Conservation (phyloP, 2,329 filamentous ascomycete genomes). For the Sphaerulina vaccinii region DNA sequence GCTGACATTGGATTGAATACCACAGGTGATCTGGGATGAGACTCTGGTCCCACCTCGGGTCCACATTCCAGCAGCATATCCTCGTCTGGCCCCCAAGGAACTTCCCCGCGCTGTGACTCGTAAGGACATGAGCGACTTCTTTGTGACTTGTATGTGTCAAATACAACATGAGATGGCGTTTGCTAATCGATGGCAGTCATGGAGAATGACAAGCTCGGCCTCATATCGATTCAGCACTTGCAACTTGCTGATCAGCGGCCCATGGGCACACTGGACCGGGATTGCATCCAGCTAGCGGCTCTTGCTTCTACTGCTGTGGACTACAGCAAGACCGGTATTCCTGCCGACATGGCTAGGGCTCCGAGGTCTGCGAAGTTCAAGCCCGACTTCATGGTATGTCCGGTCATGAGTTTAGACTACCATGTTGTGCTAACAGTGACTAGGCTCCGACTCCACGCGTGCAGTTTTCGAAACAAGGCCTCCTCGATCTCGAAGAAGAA, state of each 20-base stretch:
- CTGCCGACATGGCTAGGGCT: slow-evolving; percentile 49
- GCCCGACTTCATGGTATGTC: slow-evolving; percentile 53
- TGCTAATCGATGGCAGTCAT: slow-evolving; percentile 55
- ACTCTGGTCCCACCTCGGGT: slow-evolving; percentile 46
- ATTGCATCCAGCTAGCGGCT: slow-evolving; percentile 41
- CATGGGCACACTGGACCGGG: slow-evolving; percentile 34
- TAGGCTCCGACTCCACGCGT: slow-evolving; percentile 47
- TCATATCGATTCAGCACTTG: slow-evolving; percentile 44
- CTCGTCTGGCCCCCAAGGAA: slow-evolving; percentile 54
- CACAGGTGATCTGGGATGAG: slow-evolving; percentile 51
- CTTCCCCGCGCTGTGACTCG: slow-evolving; percentile 60
- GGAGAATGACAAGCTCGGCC: slow-evolving; percentile 48
- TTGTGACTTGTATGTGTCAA: slow-evolving; percentile 60
- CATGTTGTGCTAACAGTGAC: not conserved
- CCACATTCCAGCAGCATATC: slow-evolving; percentile 68
- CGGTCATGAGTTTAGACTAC: not conserved
- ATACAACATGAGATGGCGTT: slow-evolving; percentile 34
- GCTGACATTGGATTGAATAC: not conserved
- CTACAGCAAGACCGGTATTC: slow-evolving; percentile 59
- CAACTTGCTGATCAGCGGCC: slow-evolving; percentile 41
- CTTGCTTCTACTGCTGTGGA: slow-evolving; percentile 43
- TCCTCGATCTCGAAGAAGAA: slow-evolving; percentile 50
- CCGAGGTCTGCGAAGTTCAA: slow-evolving; percentile 40
- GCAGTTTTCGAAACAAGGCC: slow-evolving; percentile 44
- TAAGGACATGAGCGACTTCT: slow-evolving; percentile 75